Evolutionary conservation across 78 protist genomes (phyloP), one percentile per base, ranked within the genome.

Genomic region (Pelomyxa schiedti): DNA sequence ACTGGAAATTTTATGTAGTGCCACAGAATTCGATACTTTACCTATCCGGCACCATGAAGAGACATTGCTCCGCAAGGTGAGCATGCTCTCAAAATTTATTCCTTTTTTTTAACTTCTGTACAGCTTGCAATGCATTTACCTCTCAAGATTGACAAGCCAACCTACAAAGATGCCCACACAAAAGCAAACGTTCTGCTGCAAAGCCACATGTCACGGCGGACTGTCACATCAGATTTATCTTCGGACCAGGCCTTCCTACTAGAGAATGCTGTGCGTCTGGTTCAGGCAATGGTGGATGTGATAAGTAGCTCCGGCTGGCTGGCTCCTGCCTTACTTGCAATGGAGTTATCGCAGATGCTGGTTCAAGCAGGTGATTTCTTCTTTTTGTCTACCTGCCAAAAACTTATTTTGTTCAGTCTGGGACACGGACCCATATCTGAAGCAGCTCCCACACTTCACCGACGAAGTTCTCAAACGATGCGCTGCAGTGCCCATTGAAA

Each of bases 321-420:
- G 26, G 64, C 43, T 29, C 95, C 97, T 5, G 94, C 96, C 3
- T 84, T 96, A 4, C 93, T 93, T 0, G 89, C 95, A 28, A 94
- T 96, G 98, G 98, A 94, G 72, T 74, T 96, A 40, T 47, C 88
- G 4, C 98, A 96, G 80, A 93, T 94, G 97, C 42, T 81, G 29
- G 86, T 81, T 9, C 97, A 93, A 81, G 97, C 90, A 7, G 22
- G 74, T 58, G 84, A 88, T 90, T 74, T 69, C 69, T 65, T n/a
- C 5, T 88, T 85, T 42, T 38, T 66, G 4, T 66, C 64, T 28
- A 28, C 78, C 24, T 41, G 67, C 32, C 81, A 78, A 66, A 35
- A 72, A 41, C 7, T 43, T 35, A 30, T 35, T 9, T 4, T 67
- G 58, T 9, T 66, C 39, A 8, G 16, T 16, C 22, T 82, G 88